Conservation (phyloP, 2,329 filamentous ascomycete genomes). For the Amesomyces nigricolor region DNA sequence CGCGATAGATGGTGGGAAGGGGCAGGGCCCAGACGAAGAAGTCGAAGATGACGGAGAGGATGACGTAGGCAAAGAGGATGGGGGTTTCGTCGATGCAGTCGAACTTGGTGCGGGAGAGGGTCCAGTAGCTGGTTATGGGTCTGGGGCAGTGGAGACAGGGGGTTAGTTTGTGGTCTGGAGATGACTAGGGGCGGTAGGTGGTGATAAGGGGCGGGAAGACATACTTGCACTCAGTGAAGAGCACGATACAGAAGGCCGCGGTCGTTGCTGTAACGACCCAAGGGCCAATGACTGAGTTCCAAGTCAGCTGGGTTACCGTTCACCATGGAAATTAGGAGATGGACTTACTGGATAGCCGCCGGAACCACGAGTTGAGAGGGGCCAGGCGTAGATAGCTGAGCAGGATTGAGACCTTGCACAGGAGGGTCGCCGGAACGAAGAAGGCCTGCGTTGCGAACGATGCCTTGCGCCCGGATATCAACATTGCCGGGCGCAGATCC, state of each 20-base stretch:
- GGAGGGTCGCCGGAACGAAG: conserved; percentile 35
- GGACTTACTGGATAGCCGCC: conserved; percentile 27
- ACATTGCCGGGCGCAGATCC: conserved; percentile 29
- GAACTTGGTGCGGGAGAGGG: conserved; percentile 12
- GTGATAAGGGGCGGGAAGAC: neutral
- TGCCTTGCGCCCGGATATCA: conserved; percentile 31
- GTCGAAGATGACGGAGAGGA: conserved; percentile 32
- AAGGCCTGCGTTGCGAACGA: conserved; percentile 37
- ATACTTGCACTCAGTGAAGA: conserved; percentile 36
- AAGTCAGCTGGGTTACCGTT: neutral
- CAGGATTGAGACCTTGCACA: conserved; percentile 39
- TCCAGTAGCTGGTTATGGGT: conserved; percentile 30
- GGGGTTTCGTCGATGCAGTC: conserved; percentile 31
- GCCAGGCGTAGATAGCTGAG: conserved; percentile 38
- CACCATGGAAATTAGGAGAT: neutral
- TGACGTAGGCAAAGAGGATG: conserved; percentile 30
- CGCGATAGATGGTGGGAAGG: conserved; percentile 31
- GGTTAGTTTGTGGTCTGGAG: neutral
- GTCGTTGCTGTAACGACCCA: conserved; percentile 28
- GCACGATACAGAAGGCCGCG: conserved; percentile 30
- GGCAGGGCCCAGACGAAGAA: conserved; percentile 35
- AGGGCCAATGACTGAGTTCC: conserved; percentile 22
- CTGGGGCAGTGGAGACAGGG: neutral
- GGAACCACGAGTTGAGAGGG: conserved; percentile 31
- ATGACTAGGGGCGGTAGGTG: too few species aligned